These are phyloP conservation scores for Eucalyptus dawsonii DNA, from an alignment of 345 rosid genomes.

Conservation along the genomic window DNA sequence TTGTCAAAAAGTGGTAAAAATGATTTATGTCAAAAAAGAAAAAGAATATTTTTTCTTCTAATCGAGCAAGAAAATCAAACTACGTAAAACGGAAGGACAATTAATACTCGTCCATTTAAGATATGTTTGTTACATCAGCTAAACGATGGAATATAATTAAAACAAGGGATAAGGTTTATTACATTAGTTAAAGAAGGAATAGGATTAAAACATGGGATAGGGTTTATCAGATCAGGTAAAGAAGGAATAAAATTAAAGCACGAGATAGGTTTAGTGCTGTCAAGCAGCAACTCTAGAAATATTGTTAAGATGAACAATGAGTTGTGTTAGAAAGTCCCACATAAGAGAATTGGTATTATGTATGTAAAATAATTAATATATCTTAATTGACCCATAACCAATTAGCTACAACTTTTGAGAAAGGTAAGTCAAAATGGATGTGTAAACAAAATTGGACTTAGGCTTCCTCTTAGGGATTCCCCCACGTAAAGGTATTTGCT, in stretches of 20 bases:
- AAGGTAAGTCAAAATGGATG: not conserved
- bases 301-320: not conserved
- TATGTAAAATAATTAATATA: not conserved
- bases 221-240: not conserved
- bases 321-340: not conserved
- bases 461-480: not conserved
- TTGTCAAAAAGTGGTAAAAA: not conserved
- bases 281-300: not conserved
- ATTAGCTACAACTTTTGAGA: too few relatives aligned
- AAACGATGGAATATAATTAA: not conserved
- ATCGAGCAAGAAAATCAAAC: not conserved
- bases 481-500: not conserved
- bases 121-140: not conserved
- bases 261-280: not conserved
- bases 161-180: not conserved
- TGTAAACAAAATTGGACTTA: too few relatives aligned
- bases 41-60: not conserved
- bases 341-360: not conserved
- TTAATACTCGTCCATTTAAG: not conserved
- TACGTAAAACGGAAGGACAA: not conserved
- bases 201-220: not conserved
- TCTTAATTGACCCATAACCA: not conserved
- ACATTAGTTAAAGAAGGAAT: not conserved
- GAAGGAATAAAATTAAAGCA: not conserved
- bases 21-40: not conserved